phyloP scores from a whole-genome alignment of 2,329 filamentous ascomycete genomes.

The Clarireedia hainanense region DNA sequence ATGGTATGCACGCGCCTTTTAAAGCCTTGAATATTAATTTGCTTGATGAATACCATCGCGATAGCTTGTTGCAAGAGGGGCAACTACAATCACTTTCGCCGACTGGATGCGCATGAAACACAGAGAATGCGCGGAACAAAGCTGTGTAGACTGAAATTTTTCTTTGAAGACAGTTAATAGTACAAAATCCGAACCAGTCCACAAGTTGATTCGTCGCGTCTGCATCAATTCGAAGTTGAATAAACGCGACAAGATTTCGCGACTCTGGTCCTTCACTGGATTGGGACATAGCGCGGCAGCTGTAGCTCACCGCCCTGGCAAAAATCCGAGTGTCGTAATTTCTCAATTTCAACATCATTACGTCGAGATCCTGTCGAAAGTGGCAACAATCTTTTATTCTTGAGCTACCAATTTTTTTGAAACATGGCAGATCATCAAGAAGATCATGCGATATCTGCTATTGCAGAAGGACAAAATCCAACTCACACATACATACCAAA shows the following conservation, averaged over 20 bases:
- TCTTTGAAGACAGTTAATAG: too few relatives aligned
- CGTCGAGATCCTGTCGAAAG: background rate
- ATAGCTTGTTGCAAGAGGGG: slow-evolving; percentile 13
- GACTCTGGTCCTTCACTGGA: background rate
- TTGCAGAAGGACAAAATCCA: slow-evolving; percentile 38
- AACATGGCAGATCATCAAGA: slow-evolving; percentile 15
- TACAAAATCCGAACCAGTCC: background rate
- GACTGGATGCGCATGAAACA: slow-evolving; percentile 3
- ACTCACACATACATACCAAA: slow-evolving; percentile 42
- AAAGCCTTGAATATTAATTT: slow-evolving; percentile 99
- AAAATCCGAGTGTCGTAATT: slow-evolving; percentile 4
- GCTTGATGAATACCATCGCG: slow-evolving; percentile 88
- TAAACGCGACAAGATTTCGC: slow-evolving; percentile 2
- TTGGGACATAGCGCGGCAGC: slow-evolving; percentile 1
- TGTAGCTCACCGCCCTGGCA: slow-evolving; percentile 5
- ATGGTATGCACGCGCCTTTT: slow-evolving; percentile 62
- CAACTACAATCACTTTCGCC: slow-evolving; percentile 1
- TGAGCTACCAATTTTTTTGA: background rate
- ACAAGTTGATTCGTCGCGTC: slow-evolving; percentile 1
- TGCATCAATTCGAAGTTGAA: slow-evolving; percentile 6
- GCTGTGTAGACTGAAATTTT: too few relatives aligned
- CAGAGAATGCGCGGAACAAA: background rate
- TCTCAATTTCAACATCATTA: background rate
- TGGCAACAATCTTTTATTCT: background rate
- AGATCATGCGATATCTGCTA: slow-evolving; percentile 13